Base-by-base conservation (phyloP, 2,329 filamentous ascomycete genomes). In the Passalora sequoiae region DNA sequence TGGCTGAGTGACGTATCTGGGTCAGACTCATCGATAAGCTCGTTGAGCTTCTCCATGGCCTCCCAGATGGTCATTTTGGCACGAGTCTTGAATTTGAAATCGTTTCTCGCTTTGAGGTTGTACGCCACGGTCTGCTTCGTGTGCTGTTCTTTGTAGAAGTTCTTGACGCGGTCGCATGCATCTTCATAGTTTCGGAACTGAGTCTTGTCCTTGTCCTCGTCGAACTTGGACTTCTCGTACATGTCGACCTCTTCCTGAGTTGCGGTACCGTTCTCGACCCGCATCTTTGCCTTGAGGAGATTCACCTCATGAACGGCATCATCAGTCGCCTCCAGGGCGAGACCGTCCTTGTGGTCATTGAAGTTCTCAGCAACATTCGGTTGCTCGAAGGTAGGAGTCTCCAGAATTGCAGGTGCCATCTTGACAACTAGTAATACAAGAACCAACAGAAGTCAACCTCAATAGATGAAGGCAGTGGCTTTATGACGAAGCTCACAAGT, bases 41-140 rank as follows among this genome's bases (percentile, higher is more conserved):
- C 88, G 75, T 94, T 87, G 60, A 94, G 82, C 68, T 88, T 89
- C 76, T 94, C 86, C 69, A 94, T 92, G 15, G 89, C 89, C 65
- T 94, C 75, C 89, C 88, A 94, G 64, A 94, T 76, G 50, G 82
- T 84, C 85, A 94, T 87, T 65, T 84, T 76, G 12, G 83, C 80
- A 41, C 84, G 79, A 1, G 77, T 77, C 49, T 81, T 77, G 52
- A 74, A 75, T 65, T 81, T 71, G 70, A 88, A 86, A 42, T 76
- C 70, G 56, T 84, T 80, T 43, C 89, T 85, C 10, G 85, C 86
- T 51, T 81, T 80, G 31, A 94, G 75, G 72, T 94, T 94, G 76
- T 89, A 94, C 7, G 85, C 80, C 0, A 87, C 80, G 36, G 84
- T 89, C 66, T 89, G 84, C 71, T 81, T 81, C 61, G 73, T 72